Evolutionary conservation across 106 monocot species (phyloP), one percentile per base, ranked within the genome.

Genomic region (Chionographis japonica): DNA sequence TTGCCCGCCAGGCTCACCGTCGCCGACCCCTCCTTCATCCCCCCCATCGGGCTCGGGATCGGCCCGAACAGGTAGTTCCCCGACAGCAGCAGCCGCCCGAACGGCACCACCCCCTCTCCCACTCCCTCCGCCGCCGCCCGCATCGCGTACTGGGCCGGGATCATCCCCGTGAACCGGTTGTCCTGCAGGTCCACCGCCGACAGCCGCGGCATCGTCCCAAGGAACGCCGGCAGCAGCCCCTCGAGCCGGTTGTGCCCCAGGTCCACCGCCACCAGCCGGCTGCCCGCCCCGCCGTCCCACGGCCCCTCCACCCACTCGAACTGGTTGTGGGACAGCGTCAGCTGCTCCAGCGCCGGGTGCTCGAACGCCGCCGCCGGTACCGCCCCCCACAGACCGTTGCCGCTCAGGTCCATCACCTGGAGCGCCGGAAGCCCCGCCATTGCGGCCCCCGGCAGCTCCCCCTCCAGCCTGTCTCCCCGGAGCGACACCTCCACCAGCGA

Each of bases 1-100:
- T 92, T 88, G 54, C 83, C 85, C 37, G 77, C 85, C 63, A 91
- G 56, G 60, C 73, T 81, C 7, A 87, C 74, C 71, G 41, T 40
- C 54, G 67, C 82, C 49, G 72, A 9, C 16, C 80, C 80, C 40
- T 77, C 78, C 68, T 71, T 68, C 43, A 80, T 13, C 53, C 39
- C 59, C 67, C 41, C 63, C 66, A 82, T 35, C 63, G 56, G 58
- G 35, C 72, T 68, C 55, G 91, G 92, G 35, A 92, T 75, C 15
- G 82, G 80, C 56, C 87, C 92, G 54, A 67, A 85, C 67, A 92
- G 53, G 50, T 83, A 92, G 56, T 88, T 88, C 62, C 88, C 88
- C 9, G 80, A 72, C 41, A 92, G 71, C 61, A 83, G 40, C 73
- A 92, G 58, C 83, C 85, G 66, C 54, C 14, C 72, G 68, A 91